Evolutionary conservation across 2,329 filamentous ascomycete genomes (phyloP).

Genomic region (Pseudocercospora pini-densiflorae): DNA sequence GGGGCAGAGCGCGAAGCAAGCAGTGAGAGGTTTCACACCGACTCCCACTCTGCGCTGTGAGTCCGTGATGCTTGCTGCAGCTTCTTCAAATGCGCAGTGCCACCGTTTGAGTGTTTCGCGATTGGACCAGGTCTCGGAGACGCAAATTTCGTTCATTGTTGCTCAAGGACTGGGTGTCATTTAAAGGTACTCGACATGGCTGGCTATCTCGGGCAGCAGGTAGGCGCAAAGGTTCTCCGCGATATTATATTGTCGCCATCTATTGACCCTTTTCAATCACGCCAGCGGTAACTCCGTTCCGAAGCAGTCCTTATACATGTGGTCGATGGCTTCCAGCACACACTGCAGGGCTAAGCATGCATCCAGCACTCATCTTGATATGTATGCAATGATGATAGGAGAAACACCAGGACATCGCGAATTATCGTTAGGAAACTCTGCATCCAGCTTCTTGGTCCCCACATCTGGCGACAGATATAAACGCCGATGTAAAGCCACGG

Average conservation of each 20-base stretch:
- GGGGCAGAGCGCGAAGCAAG: neutral
- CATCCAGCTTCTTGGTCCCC: neutral
- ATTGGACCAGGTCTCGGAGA: constrained; percentile 12
- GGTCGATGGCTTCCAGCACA: neutral
- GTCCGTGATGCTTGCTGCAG: constrained; percentile 12
- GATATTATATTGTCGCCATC: neutral
- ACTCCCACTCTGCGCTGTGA: neutral
- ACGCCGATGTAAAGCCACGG: neutral
- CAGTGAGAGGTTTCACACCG: constrained; percentile 11
- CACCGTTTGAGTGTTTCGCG: constrained; percentile 13
- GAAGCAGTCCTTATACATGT: neutral
- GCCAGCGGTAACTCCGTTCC: neutral
- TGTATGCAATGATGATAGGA: neutral
- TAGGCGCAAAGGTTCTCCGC: neutral
- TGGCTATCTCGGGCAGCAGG: neutral
- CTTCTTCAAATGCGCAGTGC: constrained; percentile 13
- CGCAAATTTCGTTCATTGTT: constrained; percentile 17
- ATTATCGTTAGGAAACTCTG: neutral
- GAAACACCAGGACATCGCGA: neutral
- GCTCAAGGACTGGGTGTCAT: constrained; percentile 15
- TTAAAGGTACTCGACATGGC: neutral
- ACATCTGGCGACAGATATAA: neutral
- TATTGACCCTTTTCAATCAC: neutral
- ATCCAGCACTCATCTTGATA: neutral
- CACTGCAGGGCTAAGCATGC: neutral